Evolutionary conservation across 208 protist genomes (phyloP), one percentile per base, ranked within the genome.

Genomic region (Crithidia thermophila): DNA sequence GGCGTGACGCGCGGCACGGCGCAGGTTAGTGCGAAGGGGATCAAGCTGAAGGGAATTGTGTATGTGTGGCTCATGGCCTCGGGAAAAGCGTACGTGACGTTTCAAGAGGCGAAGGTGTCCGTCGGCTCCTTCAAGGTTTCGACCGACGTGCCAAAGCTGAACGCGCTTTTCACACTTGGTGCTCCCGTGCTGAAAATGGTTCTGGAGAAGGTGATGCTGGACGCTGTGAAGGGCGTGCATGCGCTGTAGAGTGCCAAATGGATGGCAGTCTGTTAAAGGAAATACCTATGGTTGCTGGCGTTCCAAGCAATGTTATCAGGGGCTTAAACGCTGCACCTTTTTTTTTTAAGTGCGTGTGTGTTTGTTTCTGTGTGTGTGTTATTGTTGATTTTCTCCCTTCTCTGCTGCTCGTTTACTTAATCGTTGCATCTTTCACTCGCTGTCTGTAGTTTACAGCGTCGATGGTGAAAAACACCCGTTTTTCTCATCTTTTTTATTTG

Each of bases 141-240:
- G 5, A 88, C 72, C n/a, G 72, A 79, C 14, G 66, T 86, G 36
- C 65, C 51, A 4, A 79, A 75, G 67, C 53, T 91, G 9, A 82
- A 87, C 36, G 43, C 79, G 1, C 59, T 88, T 6, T 67, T 60
- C 11, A 75, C 78, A 0, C 64, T 94, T 18, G 75, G 83, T 1
- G 57, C 76, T n/a, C 77, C 83, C 1, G 56, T 88, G 21, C 36
- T 94, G 33, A 81, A 79, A 60, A 34, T 58, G 11, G 63, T 74
- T 21, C 18, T 93, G 16, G 57, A 84, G 51, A 64, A 43, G 37
- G 50, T 64, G 16, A 53, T 74, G n/a, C n/a, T 68, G 27, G 34
- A 57, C 0, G 21, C 25, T 14, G 50, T 72, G 13, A 65, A 31
- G 27, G 49, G 79, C 18, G 30, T 49, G 49, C 67, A 72, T 55